Evolutionary conservation across 345 rosid genomes (phyloP).

Genomic region (Turnera subulata): DNA sequence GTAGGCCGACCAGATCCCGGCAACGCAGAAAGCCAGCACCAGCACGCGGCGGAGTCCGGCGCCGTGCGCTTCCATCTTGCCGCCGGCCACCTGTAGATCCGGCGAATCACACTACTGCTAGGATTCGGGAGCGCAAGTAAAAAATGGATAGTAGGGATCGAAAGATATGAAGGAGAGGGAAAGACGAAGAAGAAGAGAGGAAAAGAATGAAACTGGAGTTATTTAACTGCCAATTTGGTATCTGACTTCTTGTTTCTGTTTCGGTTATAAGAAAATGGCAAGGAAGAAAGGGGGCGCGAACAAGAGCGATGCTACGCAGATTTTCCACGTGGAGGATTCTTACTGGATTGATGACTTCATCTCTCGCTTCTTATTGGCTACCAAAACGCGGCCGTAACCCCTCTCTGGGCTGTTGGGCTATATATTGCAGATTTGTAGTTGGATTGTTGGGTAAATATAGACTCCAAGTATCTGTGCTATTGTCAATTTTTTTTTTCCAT

Average conservation of each 20-base stretch:
- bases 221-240: too few species aligned
- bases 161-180: not conserved
- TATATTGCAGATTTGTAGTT: too few species aligned
- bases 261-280: not conserved
- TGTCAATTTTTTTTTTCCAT: too few species aligned
- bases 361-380: conserved; percentile 19
- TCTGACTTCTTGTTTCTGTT: not conserved
- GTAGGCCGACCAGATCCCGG: conserved; percentile 96
- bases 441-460: too few species aligned
- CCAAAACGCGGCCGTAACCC: conserved; percentile 1
- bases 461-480: too few species aligned
- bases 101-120: not conserved
- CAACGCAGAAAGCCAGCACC: conserved; percentile 73
- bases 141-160: too few species aligned
- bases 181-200: not conserved
- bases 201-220: not conserved
- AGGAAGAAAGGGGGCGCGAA: not conserved
- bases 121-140: too few species aligned
- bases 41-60: conserved; percentile 64
- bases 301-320: conserved; percentile 15
- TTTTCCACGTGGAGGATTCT: conserved; percentile 15
- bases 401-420: too few species aligned
- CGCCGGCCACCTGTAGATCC: conserved; percentile 6
- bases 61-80: conserved; percentile 50
- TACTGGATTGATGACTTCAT: conserved; percentile 13